phyloP scores from a whole-genome alignment of 1,139 yeast species.

The Taphrina confusa region DNA sequence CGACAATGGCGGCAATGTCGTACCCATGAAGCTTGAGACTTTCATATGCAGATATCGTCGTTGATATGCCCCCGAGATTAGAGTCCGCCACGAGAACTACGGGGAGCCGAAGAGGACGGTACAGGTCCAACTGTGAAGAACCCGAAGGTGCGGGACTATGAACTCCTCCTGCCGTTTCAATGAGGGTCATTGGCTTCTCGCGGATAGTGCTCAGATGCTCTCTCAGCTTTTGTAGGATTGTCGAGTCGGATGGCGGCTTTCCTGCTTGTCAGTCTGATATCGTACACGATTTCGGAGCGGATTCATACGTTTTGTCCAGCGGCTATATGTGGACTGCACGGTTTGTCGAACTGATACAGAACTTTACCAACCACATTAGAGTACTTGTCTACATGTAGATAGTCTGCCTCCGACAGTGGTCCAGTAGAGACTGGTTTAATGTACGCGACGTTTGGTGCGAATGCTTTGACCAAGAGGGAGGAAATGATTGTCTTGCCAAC shows the following conservation, averaged over 20 bases:
- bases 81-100: conserved; percentile 43
- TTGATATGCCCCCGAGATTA: conserved; percentile 44
- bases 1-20: conserved; percentile 41
- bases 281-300: too few relatives aligned
- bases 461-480: conserved; percentile 40
- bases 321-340: conserved; percentile 44
- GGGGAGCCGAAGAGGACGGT: conserved; percentile 43
- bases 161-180: conserved; percentile 45
- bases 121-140: conserved; percentile 43
- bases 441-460: conserved; percentile 40
- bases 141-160: conserved; percentile 43
- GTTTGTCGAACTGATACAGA: conserved; percentile 41
- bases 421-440: conserved; percentile 45
- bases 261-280: not conserved
- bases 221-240: conserved; percentile 2
- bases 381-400: conserved; percentile 37
- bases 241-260: conserved; percentile 29
- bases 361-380: conserved; percentile 37
- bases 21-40: conserved; percentile 42
- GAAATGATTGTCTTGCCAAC: conserved; percentile 45
- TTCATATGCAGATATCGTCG: conserved; percentile 44
- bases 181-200: conserved; percentile 38
- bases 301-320: conserved; percentile 37
- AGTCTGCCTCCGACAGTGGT: conserved; percentile 42
- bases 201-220: not conserved